phyloP scores from a whole-genome alignment of 2,329 filamentous ascomycete species.

The Alternaria brassicicola region DNA sequence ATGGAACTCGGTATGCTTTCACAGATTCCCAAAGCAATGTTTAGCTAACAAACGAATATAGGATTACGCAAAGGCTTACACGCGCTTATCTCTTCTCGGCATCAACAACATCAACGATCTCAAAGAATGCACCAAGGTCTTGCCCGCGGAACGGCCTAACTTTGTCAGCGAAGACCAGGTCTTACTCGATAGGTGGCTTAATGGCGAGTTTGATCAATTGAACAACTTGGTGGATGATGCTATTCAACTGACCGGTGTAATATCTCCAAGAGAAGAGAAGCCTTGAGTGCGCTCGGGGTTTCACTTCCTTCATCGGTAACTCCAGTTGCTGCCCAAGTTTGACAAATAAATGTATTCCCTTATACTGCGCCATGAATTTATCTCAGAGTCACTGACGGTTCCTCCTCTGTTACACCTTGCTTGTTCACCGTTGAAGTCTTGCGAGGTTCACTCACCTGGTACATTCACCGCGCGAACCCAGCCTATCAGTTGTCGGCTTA shows the following conservation, averaged over 20 bases:
- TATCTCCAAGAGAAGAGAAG: slow-evolving; percentile 7
- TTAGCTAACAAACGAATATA: slow-evolving; percentile 8
- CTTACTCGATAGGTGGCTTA: slow-evolving; percentile 39
- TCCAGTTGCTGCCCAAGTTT: background rate
- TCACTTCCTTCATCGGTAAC: background rate
- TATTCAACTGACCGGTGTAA: slow-evolving; percentile 41
- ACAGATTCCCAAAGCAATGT: background rate
- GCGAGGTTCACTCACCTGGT: background rate
- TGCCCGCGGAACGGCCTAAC: slow-evolving; percentile 44
- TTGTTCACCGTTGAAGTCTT: background rate
- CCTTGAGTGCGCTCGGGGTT: background rate
- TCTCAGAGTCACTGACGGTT: background rate
- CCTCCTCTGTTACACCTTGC: background rate
- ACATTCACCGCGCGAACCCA: background rate
- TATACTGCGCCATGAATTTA: background rate
- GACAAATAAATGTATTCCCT: background rate
- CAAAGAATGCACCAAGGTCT: slow-evolving; percentile 61
- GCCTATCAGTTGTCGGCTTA: background rate
- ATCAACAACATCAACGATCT: slow-evolving; percentile 63
- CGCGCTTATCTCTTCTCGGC: slow-evolving; percentile 61
- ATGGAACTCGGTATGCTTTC: slow-evolving; percentile 43
- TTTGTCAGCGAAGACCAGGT: slow-evolving; percentile 39
- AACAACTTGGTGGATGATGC: slow-evolving; percentile 44
- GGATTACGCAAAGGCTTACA: slow-evolving; percentile 61
- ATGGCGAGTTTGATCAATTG: slow-evolving; percentile 42